phyloP scores from a whole-genome alignment of 257 asterid genomes.

The Solanum neorickii region DNA sequence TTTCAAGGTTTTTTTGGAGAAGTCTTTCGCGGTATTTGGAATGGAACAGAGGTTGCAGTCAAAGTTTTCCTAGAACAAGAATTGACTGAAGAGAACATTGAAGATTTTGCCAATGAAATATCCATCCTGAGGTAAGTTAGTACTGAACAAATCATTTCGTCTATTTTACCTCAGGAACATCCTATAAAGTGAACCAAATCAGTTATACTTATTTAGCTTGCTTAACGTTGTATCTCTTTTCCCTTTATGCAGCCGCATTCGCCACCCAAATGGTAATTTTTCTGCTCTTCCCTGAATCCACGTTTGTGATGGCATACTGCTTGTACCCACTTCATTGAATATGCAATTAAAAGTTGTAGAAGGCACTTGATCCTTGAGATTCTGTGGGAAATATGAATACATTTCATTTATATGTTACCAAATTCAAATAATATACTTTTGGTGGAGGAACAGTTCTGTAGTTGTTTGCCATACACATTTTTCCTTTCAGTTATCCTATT shows the following conservation, averaged over 20 bases:
- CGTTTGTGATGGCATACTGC: neutral
- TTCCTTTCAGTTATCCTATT: constrained; percentile 66
- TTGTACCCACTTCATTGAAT: neutral
- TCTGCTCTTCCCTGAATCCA: constrained; percentile 4
- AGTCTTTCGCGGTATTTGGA: constrained; percentile 87
- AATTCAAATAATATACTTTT: neutral
- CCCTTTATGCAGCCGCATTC: constrained; percentile 61
- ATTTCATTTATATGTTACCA: neutral
- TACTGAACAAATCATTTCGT: neutral
- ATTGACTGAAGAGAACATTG: constrained; percentile 62
- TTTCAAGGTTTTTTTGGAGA: constrained; percentile 81
- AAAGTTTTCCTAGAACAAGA: constrained; percentile 82
- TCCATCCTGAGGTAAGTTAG: constrained; percentile 63
- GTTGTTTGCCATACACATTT: neutral
- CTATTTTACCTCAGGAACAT: neutral
- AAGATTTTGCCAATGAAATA: constrained; percentile 88
- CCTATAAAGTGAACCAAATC: neutral
- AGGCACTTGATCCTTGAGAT: neutral
- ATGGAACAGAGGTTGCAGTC: constrained; percentile 70
- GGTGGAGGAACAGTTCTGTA: neutral
- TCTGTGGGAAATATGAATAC: neutral
- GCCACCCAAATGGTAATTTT: constrained; percentile 90
- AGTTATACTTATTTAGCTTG: constrained; percentile 4
- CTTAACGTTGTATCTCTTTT: constrained; percentile 18
- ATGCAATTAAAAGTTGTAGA: neutral